These are phyloP conservation scores for Metschnikowia arizonensis DNA, from an alignment of 805 yeast genomes.

Conservation along the genomic window DNA sequence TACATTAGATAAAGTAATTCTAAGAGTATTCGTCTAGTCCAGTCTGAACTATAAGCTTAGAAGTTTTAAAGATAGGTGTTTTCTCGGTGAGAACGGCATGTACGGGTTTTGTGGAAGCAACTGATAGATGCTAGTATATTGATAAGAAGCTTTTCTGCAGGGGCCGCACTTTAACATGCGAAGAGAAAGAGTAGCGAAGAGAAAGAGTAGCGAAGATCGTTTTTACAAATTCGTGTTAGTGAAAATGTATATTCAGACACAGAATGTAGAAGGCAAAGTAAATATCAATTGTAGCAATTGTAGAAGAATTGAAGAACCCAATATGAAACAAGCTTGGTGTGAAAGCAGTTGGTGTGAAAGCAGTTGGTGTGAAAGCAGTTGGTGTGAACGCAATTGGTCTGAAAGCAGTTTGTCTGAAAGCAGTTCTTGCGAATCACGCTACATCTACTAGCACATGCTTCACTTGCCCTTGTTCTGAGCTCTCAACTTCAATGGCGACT, in stretches of 20 bases:
- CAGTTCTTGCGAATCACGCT: not conserved
- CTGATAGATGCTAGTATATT: too few species aligned
- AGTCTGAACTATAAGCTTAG: too few species aligned
- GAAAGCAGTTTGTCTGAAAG: not conserved
- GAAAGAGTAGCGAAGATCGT: not conserved
- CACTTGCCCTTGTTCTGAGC: slow-evolving; percentile 7
- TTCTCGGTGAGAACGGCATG: too few species aligned
- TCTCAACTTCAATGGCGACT: slow-evolving; percentile 36
- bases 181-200: too few species aligned
- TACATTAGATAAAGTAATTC: too few species aligned
- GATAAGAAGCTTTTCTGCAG: not conserved
- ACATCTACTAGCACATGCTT: not conserved
- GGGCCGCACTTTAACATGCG: slow-evolving; percentile 1
- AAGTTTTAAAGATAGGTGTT: too few species aligned
- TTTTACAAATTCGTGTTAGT: too few species aligned
- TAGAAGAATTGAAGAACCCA: slow-evolving; percentile 6
- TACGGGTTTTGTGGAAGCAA: too few species aligned
- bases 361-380: too few species aligned
- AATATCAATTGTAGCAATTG: not conserved
- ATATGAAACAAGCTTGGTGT: not conserved
- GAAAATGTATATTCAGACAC: not conserved
- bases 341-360: not conserved
- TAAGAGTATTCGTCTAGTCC: too few species aligned
- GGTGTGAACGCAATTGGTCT: too few species aligned
- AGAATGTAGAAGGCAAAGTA: not conserved